A percentile compares a stretch with the other conserved stretches of the same genome.
Conservation (phyloP, 192 early-diverging fungal species). For the Phlyctochytrium planicorne region DNA sequence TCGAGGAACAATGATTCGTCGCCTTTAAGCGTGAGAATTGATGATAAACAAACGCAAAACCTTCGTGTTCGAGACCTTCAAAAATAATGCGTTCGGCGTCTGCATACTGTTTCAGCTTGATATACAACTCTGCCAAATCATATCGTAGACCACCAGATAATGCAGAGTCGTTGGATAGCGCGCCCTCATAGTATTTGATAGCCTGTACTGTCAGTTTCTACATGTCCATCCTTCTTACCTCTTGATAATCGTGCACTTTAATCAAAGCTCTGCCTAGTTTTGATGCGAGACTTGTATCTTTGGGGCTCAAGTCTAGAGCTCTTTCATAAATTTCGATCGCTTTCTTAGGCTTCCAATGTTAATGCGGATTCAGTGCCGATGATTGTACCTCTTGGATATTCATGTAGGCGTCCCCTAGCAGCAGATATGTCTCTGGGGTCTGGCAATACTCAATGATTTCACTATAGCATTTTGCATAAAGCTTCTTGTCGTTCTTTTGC, state of each 20-base stretch:
- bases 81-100: slow-evolving; percentile 40
- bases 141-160: slow-evolving; percentile 28
- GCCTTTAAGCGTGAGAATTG: slow-evolving; percentile 7
- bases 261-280: slow-evolving; percentile 51
- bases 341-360: slow-evolving; percentile 37
- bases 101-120: slow-evolving; percentile 38
- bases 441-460: slow-evolving; percentile 48
- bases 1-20: slow-evolving; percentile 30
- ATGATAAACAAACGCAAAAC: neutral
- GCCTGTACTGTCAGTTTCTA: slow-evolving; percentile 28
- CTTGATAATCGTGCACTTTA: slow-evolving; percentile 49
- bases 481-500: slow-evolving; percentile 51
- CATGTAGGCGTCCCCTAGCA: slow-evolving; percentile 57
- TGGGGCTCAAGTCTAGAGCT: slow-evolving; percentile 43
- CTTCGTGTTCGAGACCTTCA: slow-evolving; percentile 33
- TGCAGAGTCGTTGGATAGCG: slow-evolving; percentile 30
- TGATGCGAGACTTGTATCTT: slow-evolving; percentile 31
- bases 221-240: slow-evolving; percentile 16
- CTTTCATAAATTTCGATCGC: slow-evolving; percentile 55
- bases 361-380: neutral
- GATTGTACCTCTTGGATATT: slow-evolving; percentile 46
- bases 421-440: slow-evolving; percentile 45
- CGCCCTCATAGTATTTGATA: slow-evolving; percentile 45
- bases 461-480: slow-evolving; percentile 48
- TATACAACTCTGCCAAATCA: slow-evolving; percentile 46